Conservation (phyloP, 2,329 filamentous ascomycete genomes). For the Emergomyces pasteurianus region DNA sequence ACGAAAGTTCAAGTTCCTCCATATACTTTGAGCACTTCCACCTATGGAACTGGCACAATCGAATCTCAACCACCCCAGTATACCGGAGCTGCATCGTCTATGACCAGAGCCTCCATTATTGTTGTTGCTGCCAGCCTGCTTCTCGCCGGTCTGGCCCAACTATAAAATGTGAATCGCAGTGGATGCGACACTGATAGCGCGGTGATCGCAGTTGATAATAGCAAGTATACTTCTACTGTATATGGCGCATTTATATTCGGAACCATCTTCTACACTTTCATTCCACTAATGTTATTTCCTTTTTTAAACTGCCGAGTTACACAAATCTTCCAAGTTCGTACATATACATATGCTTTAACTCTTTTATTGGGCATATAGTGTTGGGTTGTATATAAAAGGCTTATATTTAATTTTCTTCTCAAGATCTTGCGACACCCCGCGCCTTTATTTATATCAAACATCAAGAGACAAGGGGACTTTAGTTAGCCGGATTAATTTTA, state of each 20-base stretch:
- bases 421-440: not conserved
- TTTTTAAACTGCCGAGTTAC: not conserved
- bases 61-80: not conserved
- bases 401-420: not conserved
- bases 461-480: not conserved
- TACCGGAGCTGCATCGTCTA: not conserved
- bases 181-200: not conserved
- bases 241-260: not conserved
- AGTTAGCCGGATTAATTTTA: not conserved
- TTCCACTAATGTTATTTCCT: not conserved
- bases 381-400: not conserved
- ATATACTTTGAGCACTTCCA: not conserved
- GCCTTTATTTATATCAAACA: not conserved
- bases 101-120: not conserved
- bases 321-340: not conserved
- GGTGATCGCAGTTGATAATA: not conserved
- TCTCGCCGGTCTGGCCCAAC: not conserved
- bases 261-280: not conserved
- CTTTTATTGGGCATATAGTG: not conserved
- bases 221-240: not conserved
- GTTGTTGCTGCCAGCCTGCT: not conserved
- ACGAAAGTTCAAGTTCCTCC: not conserved
- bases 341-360: not conserved
- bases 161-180: not conserved
- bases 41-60: not conserved